Evolutionary conservation across 2,329 filamentous ascomycete species (phyloP).

Genomic region (Karstenula rhodostoma): DNA sequence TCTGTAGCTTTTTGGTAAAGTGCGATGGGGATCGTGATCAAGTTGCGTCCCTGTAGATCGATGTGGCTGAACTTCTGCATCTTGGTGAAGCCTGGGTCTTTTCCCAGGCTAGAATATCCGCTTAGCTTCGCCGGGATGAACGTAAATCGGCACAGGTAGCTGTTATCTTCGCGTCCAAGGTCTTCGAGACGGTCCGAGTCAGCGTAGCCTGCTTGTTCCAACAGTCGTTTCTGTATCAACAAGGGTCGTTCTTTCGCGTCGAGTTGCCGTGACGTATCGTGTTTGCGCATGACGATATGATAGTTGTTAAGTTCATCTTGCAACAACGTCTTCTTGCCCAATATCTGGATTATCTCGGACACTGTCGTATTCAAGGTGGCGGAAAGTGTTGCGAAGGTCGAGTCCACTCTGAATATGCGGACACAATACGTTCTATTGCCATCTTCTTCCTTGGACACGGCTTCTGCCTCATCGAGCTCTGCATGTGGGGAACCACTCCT

Average conservation of each 20-base stretch:
- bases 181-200: constrained; percentile 89
- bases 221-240: constrained; percentile 86
- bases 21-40: constrained; percentile 93
- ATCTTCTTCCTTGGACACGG: constrained; percentile 74
- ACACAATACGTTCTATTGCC: constrained; percentile 80
- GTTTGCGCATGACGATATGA: constrained; percentile 93
- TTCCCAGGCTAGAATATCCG: constrained; percentile 75
- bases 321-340: constrained; percentile 93
- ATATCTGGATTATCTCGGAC: constrained; percentile 83
- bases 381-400: constrained; percentile 91
- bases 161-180: constrained; percentile 94
- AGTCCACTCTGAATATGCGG: constrained; percentile 91
- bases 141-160: constrained; percentile 94
- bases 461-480: constrained; percentile 74
- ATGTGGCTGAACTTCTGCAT: constrained; percentile 93
- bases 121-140: constrained; percentile 90
- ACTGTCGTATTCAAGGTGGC: constrained; percentile 85
- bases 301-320: constrained; percentile 92
- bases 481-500: constrained; percentile 59
- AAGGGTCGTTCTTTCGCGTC: constrained; percentile 81
- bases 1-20: constrained; percentile 91
- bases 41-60: constrained; percentile 86
- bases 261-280: constrained; percentile 85
- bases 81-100: constrained; percentile 81
- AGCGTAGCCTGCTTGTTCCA: constrained; percentile 92